A percentile compares a stretch with the other conserved stretches of the same genome.
Evolutionary conservation across 2,329 filamentous ascomycete genomes (phyloP).

Genomic region (Helotiales sp.): DNA sequence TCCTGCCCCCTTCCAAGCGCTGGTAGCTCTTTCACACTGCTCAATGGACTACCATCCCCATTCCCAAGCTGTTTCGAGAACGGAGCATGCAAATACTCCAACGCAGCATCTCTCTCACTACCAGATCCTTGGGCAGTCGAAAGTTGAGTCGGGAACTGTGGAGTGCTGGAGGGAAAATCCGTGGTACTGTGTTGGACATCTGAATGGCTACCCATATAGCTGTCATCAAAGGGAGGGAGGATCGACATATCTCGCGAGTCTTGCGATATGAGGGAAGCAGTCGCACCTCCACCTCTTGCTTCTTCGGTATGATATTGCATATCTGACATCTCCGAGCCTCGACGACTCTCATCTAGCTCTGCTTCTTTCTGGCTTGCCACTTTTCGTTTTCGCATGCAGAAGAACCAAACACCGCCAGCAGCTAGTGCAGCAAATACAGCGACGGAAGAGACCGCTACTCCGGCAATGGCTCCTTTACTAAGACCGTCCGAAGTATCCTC

Average conservation of each 20-base stretch:
- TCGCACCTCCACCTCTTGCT: background rate
- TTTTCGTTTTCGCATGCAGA: background rate
- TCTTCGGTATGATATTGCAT: background rate
- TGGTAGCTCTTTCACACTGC: background rate
- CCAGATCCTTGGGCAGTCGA: background rate
- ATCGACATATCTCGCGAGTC: background rate
- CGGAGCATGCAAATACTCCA: background rate
- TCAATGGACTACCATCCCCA: background rate
- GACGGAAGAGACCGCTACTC: slow-evolving; percentile 45
- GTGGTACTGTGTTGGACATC: too few species aligned
- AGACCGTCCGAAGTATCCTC: background rate
- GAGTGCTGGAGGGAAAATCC: too few species aligned
- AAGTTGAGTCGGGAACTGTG: too few species aligned
- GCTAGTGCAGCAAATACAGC: slow-evolving; percentile 38
- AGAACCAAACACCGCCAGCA: background rate
- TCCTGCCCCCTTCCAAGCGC: background rate
- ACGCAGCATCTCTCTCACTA: background rate
- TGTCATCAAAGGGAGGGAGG: background rate
- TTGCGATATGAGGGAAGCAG: background rate
- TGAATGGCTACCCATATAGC: background rate
- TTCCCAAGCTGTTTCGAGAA: background rate
- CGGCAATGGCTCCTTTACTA: background rate
- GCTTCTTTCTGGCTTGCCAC: background rate
- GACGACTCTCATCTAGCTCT: background rate
- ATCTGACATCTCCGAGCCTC: background rate